Evolutionary conservation across 768 basidiomycete species (phyloP), one percentile per base, ranked within the genome.

Genomic region (Auriscalpium microsporum): DNA sequence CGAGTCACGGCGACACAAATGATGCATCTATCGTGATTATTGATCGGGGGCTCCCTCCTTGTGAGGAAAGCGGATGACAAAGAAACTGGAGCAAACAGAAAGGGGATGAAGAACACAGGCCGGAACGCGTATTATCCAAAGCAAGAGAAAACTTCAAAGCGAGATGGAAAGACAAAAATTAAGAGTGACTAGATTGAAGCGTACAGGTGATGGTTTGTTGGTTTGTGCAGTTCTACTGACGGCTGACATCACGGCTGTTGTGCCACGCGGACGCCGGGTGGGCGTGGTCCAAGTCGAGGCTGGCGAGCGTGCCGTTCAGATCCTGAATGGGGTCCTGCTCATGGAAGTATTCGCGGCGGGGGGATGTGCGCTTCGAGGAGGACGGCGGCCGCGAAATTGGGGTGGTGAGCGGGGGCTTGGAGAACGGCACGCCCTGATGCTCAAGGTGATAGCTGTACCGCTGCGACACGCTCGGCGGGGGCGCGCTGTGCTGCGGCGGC

Each of bases 241-340:
- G 52, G 28, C 28, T 37, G 28, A 11, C 28, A 37, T 19, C 17
- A 52, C 28, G 28, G 28, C 28, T 28, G 28, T 28, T 34, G 36
- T 21, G 28, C 52, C 40, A 52, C 14, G 42, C 19, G 14, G 46
- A 23, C 34, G 50, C 17, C 14, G 19, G 45, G 28, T 63, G 58
- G 33, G 47, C 45, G 56, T 69, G 61, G 63, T 83, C 84, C 55
- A 90, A 70, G 59, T 88, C 78, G 14, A 90, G 78, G 66, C 83
- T 87, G 36, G 88, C 86, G 40, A 91, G 74, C 33, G 84, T 87
- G 19, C 85, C 84, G 62, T 87, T 90, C 52, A 91, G 68, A 68
- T 89, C 87, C 40, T 80, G 79, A 60, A 90, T 77, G 34, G 67
- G 50, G 56, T 84, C 83, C 16, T 75, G 73, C 49, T 80, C 80